Evolutionary conservation across 352 stramenopile genomes (phyloP).

Genomic region (Blastocystis sp.): DNA sequence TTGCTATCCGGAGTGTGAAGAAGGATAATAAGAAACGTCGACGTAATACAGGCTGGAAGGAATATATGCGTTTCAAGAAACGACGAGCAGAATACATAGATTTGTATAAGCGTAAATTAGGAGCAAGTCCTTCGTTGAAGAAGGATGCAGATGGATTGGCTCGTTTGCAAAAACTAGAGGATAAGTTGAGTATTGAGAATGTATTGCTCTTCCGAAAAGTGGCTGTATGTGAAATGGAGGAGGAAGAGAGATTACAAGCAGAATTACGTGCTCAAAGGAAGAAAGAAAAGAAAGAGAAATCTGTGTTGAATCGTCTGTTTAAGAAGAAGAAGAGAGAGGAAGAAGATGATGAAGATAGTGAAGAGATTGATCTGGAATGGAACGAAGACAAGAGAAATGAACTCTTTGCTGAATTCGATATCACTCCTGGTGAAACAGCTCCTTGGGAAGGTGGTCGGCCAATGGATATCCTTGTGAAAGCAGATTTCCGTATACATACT

Average conservation of each 20-base stretch:
- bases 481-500: conserved; percentile 7
- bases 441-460: conserved; percentile 45
- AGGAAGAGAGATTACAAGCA: neutral
- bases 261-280: conserved; percentile 27
- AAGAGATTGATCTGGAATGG: neutral
- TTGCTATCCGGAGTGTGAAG: conserved; percentile 10
- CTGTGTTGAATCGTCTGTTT: neutral
- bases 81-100: conserved; percentile 58
- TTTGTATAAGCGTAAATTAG: conserved; percentile 36
- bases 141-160: neutral
- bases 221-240: conserved; percentile 12
- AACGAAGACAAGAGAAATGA: neutral
- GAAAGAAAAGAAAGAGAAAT: conserved; percentile 31
- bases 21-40: conserved; percentile 32
- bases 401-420: conserved; percentile 36
- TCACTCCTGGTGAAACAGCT: neutral
- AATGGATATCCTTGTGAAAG: conserved; percentile 3
- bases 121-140: neutral
- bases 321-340: conserved; percentile 15
- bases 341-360: conserved; percentile 7
- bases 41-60: conserved; percentile 25
- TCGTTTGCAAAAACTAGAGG: conserved; percentile 39
- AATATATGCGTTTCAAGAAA: conserved; percentile 58
- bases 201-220: conserved; percentile 45
- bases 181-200: conserved; percentile 48